phyloP scores from a whole-genome alignment of 164 flowering plant genomes.

The Aristolochia fimbriata region DNA sequence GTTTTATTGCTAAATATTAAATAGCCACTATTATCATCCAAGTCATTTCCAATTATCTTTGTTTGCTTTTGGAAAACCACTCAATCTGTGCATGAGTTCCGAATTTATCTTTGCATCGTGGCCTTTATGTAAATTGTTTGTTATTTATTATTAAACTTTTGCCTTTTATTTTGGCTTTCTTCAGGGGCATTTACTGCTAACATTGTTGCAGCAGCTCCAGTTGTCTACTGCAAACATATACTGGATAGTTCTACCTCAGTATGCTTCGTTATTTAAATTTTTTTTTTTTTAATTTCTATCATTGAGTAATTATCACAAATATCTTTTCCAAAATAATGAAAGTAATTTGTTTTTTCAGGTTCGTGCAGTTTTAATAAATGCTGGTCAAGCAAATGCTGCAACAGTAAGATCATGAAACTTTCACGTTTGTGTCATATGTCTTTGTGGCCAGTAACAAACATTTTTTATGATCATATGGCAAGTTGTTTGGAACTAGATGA shows the following conservation, averaged over 20 bases:
- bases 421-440: neutral
- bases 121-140: too few species aligned
- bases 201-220: constrained; percentile 96
- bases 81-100: too few species aligned
- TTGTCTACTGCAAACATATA: constrained; percentile 53
- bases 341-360: constrained; percentile 40
- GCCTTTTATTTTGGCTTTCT: constrained; percentile 3
- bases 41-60: too few species aligned
- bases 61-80: too few species aligned
- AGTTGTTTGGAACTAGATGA: constrained; percentile 4
- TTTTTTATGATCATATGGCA: too few species aligned
- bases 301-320: neutral
- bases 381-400: constrained; percentile 99
- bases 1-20: too few species aligned
- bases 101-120: too few species aligned
- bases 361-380: constrained; percentile 94
- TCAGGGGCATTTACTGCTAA: constrained; percentile 87
- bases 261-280: constrained; percentile 10
- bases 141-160: too few species aligned
- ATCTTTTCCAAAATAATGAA: too few species aligned
- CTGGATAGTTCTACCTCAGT: constrained; percentile 52
- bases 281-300: too few species aligned
- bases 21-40: too few species aligned
- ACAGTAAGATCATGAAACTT: constrained; percentile 37
- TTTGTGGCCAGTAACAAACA: neutral